Evolutionary conservation across 805 yeast genomes (phyloP), one percentile per base, ranked within the genome.

Genomic region (Candida parachauliodes): DNA sequence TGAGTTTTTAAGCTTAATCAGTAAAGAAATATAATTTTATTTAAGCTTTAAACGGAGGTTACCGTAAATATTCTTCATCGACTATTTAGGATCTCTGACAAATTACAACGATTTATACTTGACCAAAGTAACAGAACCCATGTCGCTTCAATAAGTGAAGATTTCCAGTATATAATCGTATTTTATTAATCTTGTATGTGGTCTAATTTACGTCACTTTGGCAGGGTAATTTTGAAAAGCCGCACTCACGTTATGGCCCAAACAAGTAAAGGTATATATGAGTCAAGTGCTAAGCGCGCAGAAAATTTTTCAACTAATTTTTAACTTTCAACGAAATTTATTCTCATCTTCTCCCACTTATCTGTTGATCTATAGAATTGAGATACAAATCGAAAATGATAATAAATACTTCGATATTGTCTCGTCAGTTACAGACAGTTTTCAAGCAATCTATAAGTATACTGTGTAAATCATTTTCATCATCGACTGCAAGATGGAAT

Each of bases 391-490:
- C 12, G 9, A n/a, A 5, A 10, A 34, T 27, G 37, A 34, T 34
- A 12, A 34, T 34, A 34, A 34, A 19, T 27, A 11, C 20, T 9
- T 10, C 9, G 3, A 27, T 21, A 16, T 31, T 31, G 27, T 21
- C 34, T 8, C 15, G 31, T 21, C 31, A 21, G 11, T 34, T 34
- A 16, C 18, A 7, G 12, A 27, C 23, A 12, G 18, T 9, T 14
- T 12, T n/a, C 18, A 34, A 27, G 14, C 18, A 19, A 7, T 8
- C 30, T 19, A 11, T 14, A 3, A 20, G 24, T 16, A 12, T 12
- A 12, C 29, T 23, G 25, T 33, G 19, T 17, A 36, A 42, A 40
- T 18, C 38, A 17, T 39, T 32, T 24, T 36, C 30, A 24, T 34
- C 34, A n/a, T 20, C 38, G 7, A 16, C 36, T 9, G 11, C 21